phyloP scores from a whole-genome alignment of 2,329 filamentous ascomycete species.

The Mycogone perniciosa region DNA sequence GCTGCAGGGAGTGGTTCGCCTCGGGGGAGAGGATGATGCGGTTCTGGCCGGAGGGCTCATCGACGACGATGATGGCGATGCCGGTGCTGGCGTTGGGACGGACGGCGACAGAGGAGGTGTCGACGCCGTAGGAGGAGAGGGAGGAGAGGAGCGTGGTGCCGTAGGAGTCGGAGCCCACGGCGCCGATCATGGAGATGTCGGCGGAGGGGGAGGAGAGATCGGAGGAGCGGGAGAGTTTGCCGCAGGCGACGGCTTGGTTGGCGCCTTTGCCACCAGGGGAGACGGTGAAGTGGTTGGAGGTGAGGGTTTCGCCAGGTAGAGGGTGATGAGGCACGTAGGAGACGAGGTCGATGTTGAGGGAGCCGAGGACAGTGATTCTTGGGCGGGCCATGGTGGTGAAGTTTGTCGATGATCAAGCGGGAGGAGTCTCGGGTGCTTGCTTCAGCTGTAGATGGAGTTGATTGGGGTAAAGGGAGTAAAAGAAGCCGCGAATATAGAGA shows the following conservation, averaged over 20 bases:
- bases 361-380: constrained; percentile 78
- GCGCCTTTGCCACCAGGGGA: constrained; percentile 90
- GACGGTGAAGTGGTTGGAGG: constrained; percentile 67
- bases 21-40: constrained; percentile 68
- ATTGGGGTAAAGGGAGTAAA: neutral
- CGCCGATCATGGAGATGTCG: constrained; percentile 64
- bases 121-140: constrained; percentile 56
- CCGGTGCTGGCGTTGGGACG: constrained; percentile 51
- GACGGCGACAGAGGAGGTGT: constrained; percentile 46
- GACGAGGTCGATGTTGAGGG: constrained; percentile 90
- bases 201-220: constrained; percentile 29
- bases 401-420: neutral
- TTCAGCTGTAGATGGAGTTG: neutral
- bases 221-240: constrained; percentile 62
- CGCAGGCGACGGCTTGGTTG: constrained; percentile 88
- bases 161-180: constrained; percentile 65
- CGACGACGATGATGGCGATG: constrained; percentile 69
- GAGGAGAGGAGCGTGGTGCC: constrained; percentile 52
- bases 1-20: constrained; percentile 53
- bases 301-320: constrained; percentile 78
- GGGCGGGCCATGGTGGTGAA: constrained; percentile 25
- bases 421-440: neutral
- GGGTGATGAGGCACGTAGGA: constrained; percentile 82
- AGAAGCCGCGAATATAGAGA: too few relatives aligned
- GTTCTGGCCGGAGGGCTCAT: constrained; percentile 67